Conservation (phyloP, 1,284 basidiomycete genomes). For the Irpex lacteus region DNA sequence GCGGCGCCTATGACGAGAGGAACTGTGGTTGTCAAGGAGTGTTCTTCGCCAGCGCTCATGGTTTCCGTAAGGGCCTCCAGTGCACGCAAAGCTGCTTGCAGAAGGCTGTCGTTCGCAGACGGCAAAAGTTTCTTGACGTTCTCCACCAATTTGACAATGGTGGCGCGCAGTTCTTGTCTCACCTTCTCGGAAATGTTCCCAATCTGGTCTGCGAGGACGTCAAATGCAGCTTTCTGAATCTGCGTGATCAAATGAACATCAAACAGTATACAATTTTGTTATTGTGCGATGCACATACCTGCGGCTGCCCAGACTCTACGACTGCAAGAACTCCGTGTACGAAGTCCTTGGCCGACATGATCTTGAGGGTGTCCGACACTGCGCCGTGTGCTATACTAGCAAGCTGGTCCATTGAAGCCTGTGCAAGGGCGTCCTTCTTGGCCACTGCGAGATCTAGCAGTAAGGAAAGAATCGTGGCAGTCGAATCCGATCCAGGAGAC, state of each 20-base stretch:
- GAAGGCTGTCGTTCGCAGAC: slow-evolving; percentile 34
- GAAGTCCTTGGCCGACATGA: slow-evolving; percentile 70
- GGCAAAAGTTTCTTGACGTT: slow-evolving; percentile 48
- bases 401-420: slow-evolving; percentile 39
- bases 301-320: slow-evolving; percentile 46
- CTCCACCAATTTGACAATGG: slow-evolving; percentile 50
- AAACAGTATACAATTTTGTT: neutral
- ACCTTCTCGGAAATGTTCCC: slow-evolving; percentile 57
- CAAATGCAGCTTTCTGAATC: slow-evolving; percentile 63
- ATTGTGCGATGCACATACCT: slow-evolving; percentile 32
- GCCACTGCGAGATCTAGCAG: slow-evolving; percentile 41
- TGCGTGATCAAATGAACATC: slow-evolving; percentile 25
- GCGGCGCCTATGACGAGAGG: slow-evolving; percentile 54
- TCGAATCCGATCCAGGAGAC: slow-evolving; percentile 22
- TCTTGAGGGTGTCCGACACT: slow-evolving; percentile 47
- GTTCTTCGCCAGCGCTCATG: slow-evolving; percentile 64
- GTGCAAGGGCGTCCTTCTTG: slow-evolving; percentile 28
- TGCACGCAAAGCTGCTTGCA: slow-evolving; percentile 55
- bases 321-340: slow-evolving; percentile 50
- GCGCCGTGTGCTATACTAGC: slow-evolving; percentile 44
- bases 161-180: slow-evolving; percentile 49
- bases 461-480: slow-evolving; percentile 40
- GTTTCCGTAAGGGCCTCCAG: slow-evolving; percentile 59
- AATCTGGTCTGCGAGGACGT: slow-evolving; percentile 65
- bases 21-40: slow-evolving; percentile 53